Evolutionary conservation across 2,329 filamentous ascomycete species (phyloP).

Genomic region (Achaetomium macrosporum): DNA sequence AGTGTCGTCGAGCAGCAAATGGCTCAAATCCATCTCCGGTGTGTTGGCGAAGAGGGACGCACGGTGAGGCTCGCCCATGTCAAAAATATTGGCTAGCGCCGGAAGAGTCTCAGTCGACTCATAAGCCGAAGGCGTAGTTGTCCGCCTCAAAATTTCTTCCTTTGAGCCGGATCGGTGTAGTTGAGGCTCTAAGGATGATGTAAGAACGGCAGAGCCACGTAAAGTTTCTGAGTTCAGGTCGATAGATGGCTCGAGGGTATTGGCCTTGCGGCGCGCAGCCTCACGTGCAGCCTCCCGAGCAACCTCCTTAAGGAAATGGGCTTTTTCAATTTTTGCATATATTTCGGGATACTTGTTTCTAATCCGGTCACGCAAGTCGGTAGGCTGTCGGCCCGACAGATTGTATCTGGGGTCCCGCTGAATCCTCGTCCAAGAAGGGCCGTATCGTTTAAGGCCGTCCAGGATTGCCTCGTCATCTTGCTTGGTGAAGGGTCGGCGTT

Average conservation of each 20-base stretch:
- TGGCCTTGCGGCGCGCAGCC: slow-evolving; percentile 29
- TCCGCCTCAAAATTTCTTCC: slow-evolving; percentile 45
- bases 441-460: slow-evolving; percentile 53
- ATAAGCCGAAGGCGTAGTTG: slow-evolving; percentile 25
- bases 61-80: slow-evolving; percentile 38
- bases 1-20: slow-evolving; percentile 52
- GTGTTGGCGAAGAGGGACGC: slow-evolving; percentile 37
- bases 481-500: slow-evolving; percentile 55
- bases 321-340: slow-evolving; percentile 52
- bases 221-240: slow-evolving; percentile 45
- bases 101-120: slow-evolving; percentile 32
- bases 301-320: slow-evolving; percentile 41
- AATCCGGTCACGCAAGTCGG: slow-evolving; percentile 57
- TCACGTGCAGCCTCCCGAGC: slow-evolving; percentile 33
- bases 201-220: slow-evolving; percentile 35
- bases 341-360: slow-evolving; percentile 58
- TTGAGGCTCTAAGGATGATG: slow-evolving; percentile 37
- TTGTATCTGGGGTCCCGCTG: slow-evolving; percentile 54
- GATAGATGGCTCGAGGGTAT: slow-evolving; percentile 46
- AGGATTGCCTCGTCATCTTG: slow-evolving; percentile 59
- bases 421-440: slow-evolving; percentile 61
- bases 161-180: slow-evolving; percentile 37
- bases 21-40: slow-evolving; percentile 58
- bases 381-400: slow-evolving; percentile 54
- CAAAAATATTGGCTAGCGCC: slow-evolving; percentile 34